These are phyloP conservation scores for Emergomyces africanus DNA, from an alignment of 2,329 filamentous ascomycete genomes.

Conservation along the genomic window DNA sequence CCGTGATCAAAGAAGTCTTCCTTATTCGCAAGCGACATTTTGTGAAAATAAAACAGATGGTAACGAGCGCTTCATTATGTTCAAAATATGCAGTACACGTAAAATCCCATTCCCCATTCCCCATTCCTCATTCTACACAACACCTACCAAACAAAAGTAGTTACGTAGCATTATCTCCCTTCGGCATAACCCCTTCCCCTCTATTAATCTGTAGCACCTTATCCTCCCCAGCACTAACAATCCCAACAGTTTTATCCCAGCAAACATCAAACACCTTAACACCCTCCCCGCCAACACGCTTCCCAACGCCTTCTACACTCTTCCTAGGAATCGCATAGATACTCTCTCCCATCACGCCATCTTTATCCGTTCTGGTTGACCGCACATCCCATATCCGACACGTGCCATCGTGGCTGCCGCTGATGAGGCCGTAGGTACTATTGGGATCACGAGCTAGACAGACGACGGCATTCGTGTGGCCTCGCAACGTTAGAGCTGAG, in stretches of 20 bases:
- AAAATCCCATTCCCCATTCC: neutral
- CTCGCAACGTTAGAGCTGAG: constrained; percentile 78
- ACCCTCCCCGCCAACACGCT: constrained; percentile 61
- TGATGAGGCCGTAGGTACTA: constrained; percentile 72
- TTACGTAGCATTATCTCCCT: constrained; percentile 16
- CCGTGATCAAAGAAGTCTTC: neutral
- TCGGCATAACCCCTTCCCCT: constrained; percentile 39
- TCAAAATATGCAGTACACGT: constrained; percentile 16
- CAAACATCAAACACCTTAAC: constrained; percentile 79
- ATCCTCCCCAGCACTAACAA: constrained; percentile 86
- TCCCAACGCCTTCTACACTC: constrained; percentile 51
- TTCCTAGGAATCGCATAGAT: constrained; percentile 68
- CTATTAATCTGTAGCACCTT: constrained; percentile 88
- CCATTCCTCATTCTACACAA: neutral
- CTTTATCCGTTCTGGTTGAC: constrained; percentile 46
- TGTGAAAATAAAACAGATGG: neutral
- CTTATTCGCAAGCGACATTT: neutral
- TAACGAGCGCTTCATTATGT: neutral
- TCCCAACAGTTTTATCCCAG: constrained; percentile 78
- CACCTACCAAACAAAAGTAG: constrained; percentile 5
- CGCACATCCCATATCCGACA: constrained; percentile 91
- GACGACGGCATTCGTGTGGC: constrained; percentile 65
- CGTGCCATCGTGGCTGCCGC: constrained; percentile 82
- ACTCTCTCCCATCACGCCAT: constrained; percentile 53
- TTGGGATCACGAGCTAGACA: constrained; percentile 47